Base-by-base conservation (phyloP, 2,329 filamentous ascomycete species). In the Fusarium pseudocircinatum region DNA sequence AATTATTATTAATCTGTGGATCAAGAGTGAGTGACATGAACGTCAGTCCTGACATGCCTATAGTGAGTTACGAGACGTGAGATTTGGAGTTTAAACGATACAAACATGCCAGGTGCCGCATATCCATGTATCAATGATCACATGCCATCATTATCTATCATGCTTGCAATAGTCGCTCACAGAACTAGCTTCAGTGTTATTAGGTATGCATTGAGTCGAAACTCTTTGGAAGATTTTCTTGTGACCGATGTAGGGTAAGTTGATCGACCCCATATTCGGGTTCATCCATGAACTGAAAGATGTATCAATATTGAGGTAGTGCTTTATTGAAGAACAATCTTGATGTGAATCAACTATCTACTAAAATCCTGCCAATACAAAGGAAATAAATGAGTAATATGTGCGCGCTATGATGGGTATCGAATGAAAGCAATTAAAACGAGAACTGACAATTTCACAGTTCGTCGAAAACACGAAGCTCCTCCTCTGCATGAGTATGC, bases 391-490 rank as follows among this genome's bases (percentile, higher is more conserved):
- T 20, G 34, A 50, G 22, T 20, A 28, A 34, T 59, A 28, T 54
- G 13, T 61, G 49, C 59, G 42, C 63, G 71, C 71, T 69, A 49
- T 49, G 36, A 44, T 66, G 60, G 59, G 54, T 63, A 67, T 67
- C 53, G 40, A 53, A 52, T 42, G 28, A 65, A 67, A 58, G 57
- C 42, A 63, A 57, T 39, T 39, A 36, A 54, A 60, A 43, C 26
- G 44, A 52, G 49, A 46, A 52, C 52, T 34, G 50, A 36, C 43
- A 43, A 44, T 44, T 47, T 77, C 78, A 87, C 58, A 87, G 76
- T 79, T 87, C 86, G 63, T 87, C 85, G 77, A 87, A 85, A 24
- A 79, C 80, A 60, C 82, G 81, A 46, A 87, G 75, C 65, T 80
- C 77, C 63, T 85, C 85, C 22, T 80, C 81, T 40, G 78, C 77